phyloP scores from a whole-genome alignment of 108 stramenopile genomes.

The Skeletonema tropicum region DNA sequence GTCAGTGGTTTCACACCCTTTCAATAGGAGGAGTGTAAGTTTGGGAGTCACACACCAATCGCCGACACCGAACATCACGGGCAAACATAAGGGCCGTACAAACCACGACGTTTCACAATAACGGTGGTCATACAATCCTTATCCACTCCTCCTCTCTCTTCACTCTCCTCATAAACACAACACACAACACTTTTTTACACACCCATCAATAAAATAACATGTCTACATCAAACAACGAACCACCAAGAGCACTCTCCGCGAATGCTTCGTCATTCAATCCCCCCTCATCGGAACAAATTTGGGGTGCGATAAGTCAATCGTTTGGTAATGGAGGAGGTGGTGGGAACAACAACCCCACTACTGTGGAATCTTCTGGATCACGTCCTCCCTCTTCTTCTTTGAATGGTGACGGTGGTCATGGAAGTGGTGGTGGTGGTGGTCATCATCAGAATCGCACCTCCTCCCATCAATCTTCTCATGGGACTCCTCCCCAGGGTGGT shows the following conservation, averaged over 20 bases:
- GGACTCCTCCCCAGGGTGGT: conserved; percentile 13
- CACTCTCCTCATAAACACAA: background rate
- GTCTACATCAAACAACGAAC: conserved; percentile 7
- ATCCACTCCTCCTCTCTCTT: background rate
- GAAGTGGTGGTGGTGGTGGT: background rate
- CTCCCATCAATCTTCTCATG: background rate
- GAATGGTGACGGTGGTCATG: background rate
- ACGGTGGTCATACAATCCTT: background rate
- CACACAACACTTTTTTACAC: background rate
- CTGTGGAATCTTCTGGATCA: background rate
- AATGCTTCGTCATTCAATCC: conserved; percentile 33
- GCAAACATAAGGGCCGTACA: background rate
- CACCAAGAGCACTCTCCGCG: conserved; percentile 17
- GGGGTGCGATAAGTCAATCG: conserved; percentile 49
- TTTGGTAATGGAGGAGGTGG: background rate
- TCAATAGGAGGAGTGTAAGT: no score
- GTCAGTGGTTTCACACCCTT: no score
- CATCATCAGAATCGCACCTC: background rate
- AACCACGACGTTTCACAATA: background rate
- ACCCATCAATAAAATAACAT: conserved; percentile 1
- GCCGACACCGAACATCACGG: background rate
- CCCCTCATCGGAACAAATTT: conserved; percentile 46
- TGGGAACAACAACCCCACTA: no score
- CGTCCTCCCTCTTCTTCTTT: background rate
- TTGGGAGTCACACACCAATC: no score